Percentiles rank a stretch among this genome's conserved stretches.
Evolutionary conservation across 169 alveolate species (phyloP).

Genomic region (Plasmodium vivax): DNA sequence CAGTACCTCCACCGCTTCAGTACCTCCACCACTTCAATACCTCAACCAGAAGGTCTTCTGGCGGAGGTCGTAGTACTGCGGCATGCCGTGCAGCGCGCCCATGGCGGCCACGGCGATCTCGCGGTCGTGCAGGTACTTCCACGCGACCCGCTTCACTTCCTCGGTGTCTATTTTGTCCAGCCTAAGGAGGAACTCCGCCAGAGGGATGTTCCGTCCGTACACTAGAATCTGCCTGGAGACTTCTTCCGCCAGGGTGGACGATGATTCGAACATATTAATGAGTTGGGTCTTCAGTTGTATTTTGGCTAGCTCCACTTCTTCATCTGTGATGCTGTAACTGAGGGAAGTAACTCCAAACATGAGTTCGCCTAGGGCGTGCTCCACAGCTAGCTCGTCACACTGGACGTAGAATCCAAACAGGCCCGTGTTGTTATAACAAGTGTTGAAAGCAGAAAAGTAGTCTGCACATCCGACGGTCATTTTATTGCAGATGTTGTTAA

Average conservation of each 20-base stretch:
- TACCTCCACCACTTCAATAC: slow-evolving; percentile 70
- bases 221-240: slow-evolving; percentile 87
- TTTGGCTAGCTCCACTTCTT: slow-evolving; percentile 87
- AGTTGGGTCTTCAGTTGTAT: slow-evolving; percentile 84
- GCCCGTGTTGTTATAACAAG: slow-evolving; percentile 95
- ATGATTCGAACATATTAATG: slow-evolving; percentile 84
- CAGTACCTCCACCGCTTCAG: slow-evolving; percentile 69
- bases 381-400: slow-evolving; percentile 89
- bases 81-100: slow-evolving; percentile 88
- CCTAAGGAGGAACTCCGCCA: slow-evolving; percentile 86
- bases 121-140: slow-evolving; percentile 88
- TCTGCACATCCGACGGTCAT: slow-evolving; percentile 90
- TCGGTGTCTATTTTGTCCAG: slow-evolving; percentile 87
- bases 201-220: slow-evolving; percentile 86
- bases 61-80: slow-evolving; percentile 81
- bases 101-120: slow-evolving; percentile 87
- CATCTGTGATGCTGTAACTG: slow-evolving; percentile 86
- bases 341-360: slow-evolving; percentile 88
- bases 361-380: slow-evolving; percentile 88
- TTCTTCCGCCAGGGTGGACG: slow-evolving; percentile 89
- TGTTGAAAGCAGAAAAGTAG: slow-evolving; percentile 88
- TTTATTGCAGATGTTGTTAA: slow-evolving; percentile 84
- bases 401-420: slow-evolving; percentile 91
- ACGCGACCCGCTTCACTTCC: slow-evolving; percentile 88
- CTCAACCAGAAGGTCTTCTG: slow-evolving; percentile 87